These are phyloP conservation scores for Calonectria montana DNA, from an alignment of 2,329 filamentous ascomycete species.

Conservation along the genomic window DNA sequence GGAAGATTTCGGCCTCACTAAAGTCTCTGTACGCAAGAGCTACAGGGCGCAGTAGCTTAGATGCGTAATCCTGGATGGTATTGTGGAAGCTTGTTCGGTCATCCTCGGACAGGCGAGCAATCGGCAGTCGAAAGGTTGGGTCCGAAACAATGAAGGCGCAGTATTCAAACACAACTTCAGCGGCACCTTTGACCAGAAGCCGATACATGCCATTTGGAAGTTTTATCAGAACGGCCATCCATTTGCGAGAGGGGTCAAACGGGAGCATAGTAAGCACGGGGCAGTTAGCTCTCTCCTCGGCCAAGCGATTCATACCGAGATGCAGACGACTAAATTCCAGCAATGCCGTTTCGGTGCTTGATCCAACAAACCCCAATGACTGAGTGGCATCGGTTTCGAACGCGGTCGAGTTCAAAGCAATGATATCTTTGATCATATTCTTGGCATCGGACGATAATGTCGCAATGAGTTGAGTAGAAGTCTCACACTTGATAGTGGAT, in stretches of 20 bases:
- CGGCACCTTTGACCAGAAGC: slow-evolving; percentile 67
- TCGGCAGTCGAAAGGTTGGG: slow-evolving; percentile 49
- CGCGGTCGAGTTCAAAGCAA: slow-evolving; percentile 63
- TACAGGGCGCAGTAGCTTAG: slow-evolving; percentile 79
- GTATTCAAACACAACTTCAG: slow-evolving; percentile 64
- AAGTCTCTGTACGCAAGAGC: slow-evolving; percentile 81
- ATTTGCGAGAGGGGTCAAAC: slow-evolving; percentile 66
- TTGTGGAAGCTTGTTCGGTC: slow-evolving; percentile 46
- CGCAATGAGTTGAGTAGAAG: slow-evolving; percentile 44
- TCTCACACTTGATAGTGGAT: slow-evolving; percentile 38
- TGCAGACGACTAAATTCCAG: slow-evolving; percentile 62
- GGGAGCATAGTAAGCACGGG: slow-evolving; percentile 62
- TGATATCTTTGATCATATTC: slow-evolving; percentile 52
- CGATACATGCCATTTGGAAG: slow-evolving; percentile 59
- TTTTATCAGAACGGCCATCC: slow-evolving; percentile 66
- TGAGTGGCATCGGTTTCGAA: slow-evolving; percentile 59
- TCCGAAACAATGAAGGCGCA: slow-evolving; percentile 58
- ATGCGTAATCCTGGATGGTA: slow-evolving; percentile 66
- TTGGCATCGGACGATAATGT: slow-evolving; percentile 49
- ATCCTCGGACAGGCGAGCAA: slow-evolving; percentile 45
- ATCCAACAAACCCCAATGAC: slow-evolving; percentile 59
- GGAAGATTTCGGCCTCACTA: slow-evolving; percentile 73
- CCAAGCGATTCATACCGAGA: slow-evolving; percentile 57
- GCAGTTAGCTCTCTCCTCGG: slow-evolving; percentile 59
- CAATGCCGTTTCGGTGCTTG: slow-evolving; percentile 66